Base-by-base conservation (phyloP, 1,284 basidiomycete species). In the Rhodofomes roseus region DNA sequence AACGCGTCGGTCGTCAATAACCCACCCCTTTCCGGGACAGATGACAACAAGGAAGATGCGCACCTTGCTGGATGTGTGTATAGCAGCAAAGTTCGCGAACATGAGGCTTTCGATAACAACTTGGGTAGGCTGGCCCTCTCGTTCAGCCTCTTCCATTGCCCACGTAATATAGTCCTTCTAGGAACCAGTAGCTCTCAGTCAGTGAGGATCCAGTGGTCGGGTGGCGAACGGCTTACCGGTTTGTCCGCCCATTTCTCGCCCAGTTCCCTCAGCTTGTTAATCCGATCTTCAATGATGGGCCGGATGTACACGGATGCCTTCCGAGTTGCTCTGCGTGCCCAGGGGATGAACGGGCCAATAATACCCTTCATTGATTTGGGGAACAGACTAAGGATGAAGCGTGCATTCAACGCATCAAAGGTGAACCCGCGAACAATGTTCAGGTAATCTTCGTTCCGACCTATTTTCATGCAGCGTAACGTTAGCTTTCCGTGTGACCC, bases 311-410 rank as follows among this genome's bases (percentile, higher is more conserved):
- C 54, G 4, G 57, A 9, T 4, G 56, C 48, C 12, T 54, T 44
- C 11, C 56, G 41, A 12, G 58, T 41, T 1, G 57, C 54, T 20
- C 23, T 54, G 23, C 43, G 52, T 18, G 58, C 58, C 48, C 52
- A 60, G 9, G 67, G 65, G 22, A 71, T 31, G 9, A 64, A 54
- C 9, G 53, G 57, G 18, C 60, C 66, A 2, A 66, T 62, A 12
- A 68, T 12, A 80, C 74, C 74, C 60, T 74, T 74, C 36, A 81
- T 52, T 51, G 77, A 66, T 5, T 58, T 54, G 0, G 80, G 80
- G 56, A 78, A 73, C 11, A 71, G 29, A 29, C 65, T 72, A 25
- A 81, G 70, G 27, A 75, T 62, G 20, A 62, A 60, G 0, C 71
- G 71, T 9, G 66, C 65, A 16, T 67, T 69, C 7, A 74, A 63